Evolutionary conservation across 2,329 filamentous ascomycete genomes (phyloP).

Genomic region (Laburnicola sp.): DNA sequence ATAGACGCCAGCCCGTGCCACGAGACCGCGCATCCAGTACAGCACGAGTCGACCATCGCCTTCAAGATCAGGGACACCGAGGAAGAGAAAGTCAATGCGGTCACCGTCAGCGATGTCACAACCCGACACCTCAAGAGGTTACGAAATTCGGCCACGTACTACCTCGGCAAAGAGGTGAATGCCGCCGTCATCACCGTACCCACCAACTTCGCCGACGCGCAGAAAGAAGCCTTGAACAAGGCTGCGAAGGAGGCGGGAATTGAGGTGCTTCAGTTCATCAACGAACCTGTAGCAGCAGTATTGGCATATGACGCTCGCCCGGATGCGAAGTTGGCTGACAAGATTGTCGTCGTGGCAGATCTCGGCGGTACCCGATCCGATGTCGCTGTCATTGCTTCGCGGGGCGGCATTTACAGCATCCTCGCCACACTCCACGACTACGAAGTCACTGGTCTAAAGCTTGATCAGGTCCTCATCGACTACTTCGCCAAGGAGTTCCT

Average conservation of each 20-base stretch:
- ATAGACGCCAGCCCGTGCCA: slow-evolving; percentile 97
- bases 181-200: slow-evolving; percentile 94
- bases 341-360: slow-evolving; percentile 88
- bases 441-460: slow-evolving; percentile 80
- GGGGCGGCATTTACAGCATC: slow-evolving; percentile 95
- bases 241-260: slow-evolving; percentile 79
- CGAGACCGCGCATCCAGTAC: slow-evolving; percentile 85
- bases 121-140: slow-evolving; percentile 84
- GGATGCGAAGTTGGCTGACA: slow-evolving; percentile 75
- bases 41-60: slow-evolving; percentile 69
- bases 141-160: slow-evolving; percentile 82
- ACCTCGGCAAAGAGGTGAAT: slow-evolving; percentile 88
- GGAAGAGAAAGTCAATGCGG: slow-evolving; percentile 59
- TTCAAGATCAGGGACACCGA: slow-evolving; percentile 82
- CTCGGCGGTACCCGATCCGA: slow-evolving; percentile 92
- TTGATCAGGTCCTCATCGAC: slow-evolving; percentile 91
- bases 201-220: slow-evolving; percentile 87
- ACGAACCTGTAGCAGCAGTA: slow-evolving; percentile 84
- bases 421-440: slow-evolving; percentile 94
- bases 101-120: slow-evolving; percentile 78
- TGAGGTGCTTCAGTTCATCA: slow-evolving; percentile 89
- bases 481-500: slow-evolving; percentile 98
- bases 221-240: slow-evolving; percentile 77
- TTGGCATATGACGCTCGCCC: slow-evolving; percentile 89
- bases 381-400: slow-evolving; percentile 84